These are phyloP conservation scores for Mortierella sp. DNA, from an alignment of 371 early-diverging fungal species.

Conservation along the genomic window DNA sequence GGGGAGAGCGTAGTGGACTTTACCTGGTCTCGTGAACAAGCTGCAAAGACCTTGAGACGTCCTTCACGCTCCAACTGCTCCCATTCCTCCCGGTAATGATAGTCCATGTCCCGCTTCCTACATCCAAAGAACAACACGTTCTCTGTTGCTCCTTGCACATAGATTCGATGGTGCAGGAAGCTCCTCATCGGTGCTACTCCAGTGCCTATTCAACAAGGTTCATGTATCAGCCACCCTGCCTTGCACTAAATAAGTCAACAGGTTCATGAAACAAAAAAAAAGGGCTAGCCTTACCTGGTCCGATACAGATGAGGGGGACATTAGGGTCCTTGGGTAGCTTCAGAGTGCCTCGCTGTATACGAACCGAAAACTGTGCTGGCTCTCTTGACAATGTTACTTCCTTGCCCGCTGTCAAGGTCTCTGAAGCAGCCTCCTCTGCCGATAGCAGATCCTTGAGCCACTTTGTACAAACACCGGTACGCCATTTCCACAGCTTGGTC, in stretches of 20 bases:
- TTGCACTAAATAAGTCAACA: neutral
- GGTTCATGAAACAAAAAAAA: conserved; percentile 6
- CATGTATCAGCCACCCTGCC: neutral
- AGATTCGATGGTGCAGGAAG: conserved; percentile 77
- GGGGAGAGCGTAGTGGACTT: neutral
- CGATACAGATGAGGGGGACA: conserved; percentile 77
- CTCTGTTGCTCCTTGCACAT: conserved; percentile 54
- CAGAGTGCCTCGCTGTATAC: conserved; percentile 81
- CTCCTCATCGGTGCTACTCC: conserved; percentile 94
- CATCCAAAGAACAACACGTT: conserved; percentile 88
- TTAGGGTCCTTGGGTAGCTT: conserved; percentile 61
- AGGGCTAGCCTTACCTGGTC: conserved; percentile 65
- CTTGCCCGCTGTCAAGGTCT: neutral
- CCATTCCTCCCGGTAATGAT: conserved; percentile 76
- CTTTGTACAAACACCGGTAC: conserved; percentile 85
- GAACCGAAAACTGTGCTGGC: conserved; percentile 63
- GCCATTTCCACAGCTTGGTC: conserved; percentile 74
- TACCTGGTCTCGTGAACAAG: conserved; percentile 84
- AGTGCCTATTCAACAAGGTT: conserved; percentile 62
- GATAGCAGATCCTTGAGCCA: conserved; percentile 69
- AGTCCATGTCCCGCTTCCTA: conserved; percentile 77
- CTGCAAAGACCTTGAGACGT: conserved; percentile 69
- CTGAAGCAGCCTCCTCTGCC: conserved; percentile 47
- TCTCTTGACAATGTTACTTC: neutral
- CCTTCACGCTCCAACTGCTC: conserved; percentile 59